Evolutionary conservation across 129 eudicot species (phyloP), one percentile per base, ranked within the genome.

Genomic region (Tagetes erecta): DNA sequence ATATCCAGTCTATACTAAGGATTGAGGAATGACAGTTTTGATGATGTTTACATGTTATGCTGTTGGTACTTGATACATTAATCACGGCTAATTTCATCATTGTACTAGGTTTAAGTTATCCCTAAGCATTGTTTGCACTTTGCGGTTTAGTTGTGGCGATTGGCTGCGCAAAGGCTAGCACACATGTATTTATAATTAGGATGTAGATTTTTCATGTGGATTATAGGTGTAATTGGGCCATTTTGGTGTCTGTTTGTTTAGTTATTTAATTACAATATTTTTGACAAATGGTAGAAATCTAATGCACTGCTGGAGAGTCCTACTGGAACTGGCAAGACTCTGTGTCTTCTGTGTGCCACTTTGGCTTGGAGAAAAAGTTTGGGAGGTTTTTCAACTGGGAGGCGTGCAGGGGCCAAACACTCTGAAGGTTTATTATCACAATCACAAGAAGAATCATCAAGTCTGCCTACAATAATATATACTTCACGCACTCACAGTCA

Each of bases 401-500:
- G 65, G 78, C 80, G 41, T 76, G 83, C 76, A 69, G 81, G 72
- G 38, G 76, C 78, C 47, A 80, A 80, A 53, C 67, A 63, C 31
- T 72, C 83, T 11, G 86, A 83, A 71, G 86, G 64, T 11, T 36
- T 75, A 12, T 64, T 80, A n/a, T 85, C 87, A 12, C 91, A 84
- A n/a, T 85, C 87, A 12, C 91, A 84, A 67, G 71, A 87, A n/a
- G 82, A 83, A 67, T 78, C 87, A 27, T 72, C 93, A 33, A 67
- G 68, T 20, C 78, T 80, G 73, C 98, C 97, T 8, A 83, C 84
- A 44, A 94, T 94, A 14, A 68, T 94, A 34, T 94, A 94, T 83
- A 80, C 98, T 70, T 94, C 98, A 69, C 98, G 98, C 63, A 94
- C 98, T 63, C 98, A 94, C 86, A 90, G 98, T 82, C 98, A 94